Conservation (phyloP, 305 asterid species). For the Fraxinus angustifolia region DNA sequence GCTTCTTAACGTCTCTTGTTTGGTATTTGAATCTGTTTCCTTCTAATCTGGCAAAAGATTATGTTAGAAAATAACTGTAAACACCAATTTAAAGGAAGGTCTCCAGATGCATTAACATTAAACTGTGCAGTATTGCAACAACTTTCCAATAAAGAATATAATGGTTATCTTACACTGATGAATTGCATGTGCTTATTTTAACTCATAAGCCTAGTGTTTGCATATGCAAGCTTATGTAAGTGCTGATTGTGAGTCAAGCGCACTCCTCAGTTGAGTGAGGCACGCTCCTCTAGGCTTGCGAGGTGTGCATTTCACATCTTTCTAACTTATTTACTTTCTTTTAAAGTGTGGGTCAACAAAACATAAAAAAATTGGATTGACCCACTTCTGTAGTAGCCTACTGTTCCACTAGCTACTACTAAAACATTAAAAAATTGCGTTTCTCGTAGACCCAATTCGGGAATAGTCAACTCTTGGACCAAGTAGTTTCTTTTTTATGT, state of each 20-base stretch:
- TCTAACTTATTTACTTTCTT: background rate
- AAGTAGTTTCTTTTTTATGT: background rate
- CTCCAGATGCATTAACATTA: conserved; percentile 1
- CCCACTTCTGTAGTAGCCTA: background rate
- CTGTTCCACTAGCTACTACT: background rate
- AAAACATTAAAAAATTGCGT: background rate
- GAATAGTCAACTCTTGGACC: background rate
- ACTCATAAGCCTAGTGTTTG: background rate
- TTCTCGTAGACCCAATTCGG: background rate
- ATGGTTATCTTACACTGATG: conserved; percentile 12
- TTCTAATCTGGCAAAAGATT: background rate
- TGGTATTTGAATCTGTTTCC: background rate
- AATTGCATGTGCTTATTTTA: background rate
- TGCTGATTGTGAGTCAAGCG: background rate
- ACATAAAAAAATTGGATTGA: background rate
- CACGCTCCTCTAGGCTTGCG: background rate
- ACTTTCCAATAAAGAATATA: background rate
- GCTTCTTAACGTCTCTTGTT: background rate
- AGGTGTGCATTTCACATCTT: background rate
- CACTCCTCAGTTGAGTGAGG: background rate
- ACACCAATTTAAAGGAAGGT: background rate
- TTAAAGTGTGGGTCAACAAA: background rate
- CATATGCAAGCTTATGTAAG: background rate
- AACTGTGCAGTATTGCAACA: background rate
- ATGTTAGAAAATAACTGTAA: background rate